These are phyloP conservation scores for Candida nanaspora DNA, from an alignment of 805 yeast species.

Conservation along the genomic window DNA sequence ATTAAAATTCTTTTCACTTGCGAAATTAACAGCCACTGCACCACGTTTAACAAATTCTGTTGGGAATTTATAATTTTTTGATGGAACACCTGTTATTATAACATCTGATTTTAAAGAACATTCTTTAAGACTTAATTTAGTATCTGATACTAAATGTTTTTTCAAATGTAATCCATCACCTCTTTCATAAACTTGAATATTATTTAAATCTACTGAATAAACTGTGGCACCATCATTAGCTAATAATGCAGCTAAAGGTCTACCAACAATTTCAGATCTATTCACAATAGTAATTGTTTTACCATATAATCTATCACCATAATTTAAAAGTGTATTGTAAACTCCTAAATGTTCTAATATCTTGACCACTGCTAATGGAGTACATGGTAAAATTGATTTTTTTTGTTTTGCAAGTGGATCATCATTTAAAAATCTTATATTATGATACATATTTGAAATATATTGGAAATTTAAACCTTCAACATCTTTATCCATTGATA, in stretches of 20 bases:
- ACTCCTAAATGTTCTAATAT: conserved; percentile 84
- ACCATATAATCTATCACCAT: conserved; percentile 91
- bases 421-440: conserved; percentile 70
- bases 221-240: conserved; percentile 98
- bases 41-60: conserved; percentile 75
- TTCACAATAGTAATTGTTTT: conserved; percentile 87
- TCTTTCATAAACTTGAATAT: conserved; percentile 86
- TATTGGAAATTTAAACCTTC: conserved; percentile 91
- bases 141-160: conserved; percentile 74
- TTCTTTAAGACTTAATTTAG: conserved; percentile 45
- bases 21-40: conserved; percentile 83
- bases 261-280: conserved; percentile 93
- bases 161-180: conserved; percentile 82
- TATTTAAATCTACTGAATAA: conserved; percentile 82
- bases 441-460: conserved; percentile 92
- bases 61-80: conserved; percentile 78
- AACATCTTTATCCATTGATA: conserved; percentile 87
- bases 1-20: conserved; percentile 81
- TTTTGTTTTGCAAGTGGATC: conserved; percentile 36
- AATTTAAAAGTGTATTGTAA: conserved; percentile 72
- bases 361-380: conserved; percentile 92
- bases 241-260: conserved; percentile 90
- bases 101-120: conserved; percentile 79
- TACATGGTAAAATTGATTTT: conserved; percentile 91
- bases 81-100: conserved; percentile 93